These are phyloP conservation scores for Amoeboaphelidium occidentale DNA, from an alignment of 371 early-diverging fungal species.

Conservation along the genomic window DNA sequence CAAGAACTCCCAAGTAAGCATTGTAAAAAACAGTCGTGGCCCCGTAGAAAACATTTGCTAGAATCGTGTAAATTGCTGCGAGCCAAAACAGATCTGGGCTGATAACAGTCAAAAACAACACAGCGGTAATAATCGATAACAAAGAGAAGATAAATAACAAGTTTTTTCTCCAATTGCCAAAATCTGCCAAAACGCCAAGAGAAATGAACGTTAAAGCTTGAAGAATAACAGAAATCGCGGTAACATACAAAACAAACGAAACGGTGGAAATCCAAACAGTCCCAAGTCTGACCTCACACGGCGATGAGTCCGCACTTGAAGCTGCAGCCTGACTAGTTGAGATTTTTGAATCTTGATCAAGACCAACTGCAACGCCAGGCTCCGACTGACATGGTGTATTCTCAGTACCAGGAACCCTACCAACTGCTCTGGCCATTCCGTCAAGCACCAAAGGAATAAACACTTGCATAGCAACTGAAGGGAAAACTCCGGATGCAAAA, in stretches of 20 bases:
- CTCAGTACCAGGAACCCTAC: neutral
- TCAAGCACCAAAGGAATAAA: neutral
- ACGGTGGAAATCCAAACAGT: neutral
- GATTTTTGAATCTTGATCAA: neutral
- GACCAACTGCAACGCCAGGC: neutral
- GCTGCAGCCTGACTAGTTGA: neutral
- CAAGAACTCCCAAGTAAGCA: conserved; percentile 26
- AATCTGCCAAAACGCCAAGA: conserved; percentile 31
- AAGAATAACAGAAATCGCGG: conserved; percentile 22
- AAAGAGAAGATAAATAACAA: conserved; percentile 21
- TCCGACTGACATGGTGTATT: neutral
- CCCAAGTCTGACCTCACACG: neutral
- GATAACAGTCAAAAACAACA: conserved; percentile 4
- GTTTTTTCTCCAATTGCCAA: conserved; percentile 23
- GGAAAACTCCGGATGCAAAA: neutral
- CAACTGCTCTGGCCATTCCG: neutral
- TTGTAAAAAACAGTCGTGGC: conserved; percentile 25
- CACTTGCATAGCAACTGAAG: neutral
- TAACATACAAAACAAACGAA: conserved; percentile 12
- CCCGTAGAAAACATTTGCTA: conserved; percentile 21
- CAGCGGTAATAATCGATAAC: conserved; percentile 11
- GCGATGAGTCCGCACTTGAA: neutral
- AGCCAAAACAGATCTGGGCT: conserved; percentile 8
- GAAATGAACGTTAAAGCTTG: conserved; percentile 30
- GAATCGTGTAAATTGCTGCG: conserved; percentile 16